These are phyloP conservation scores for Talaromyces sp. DNA, from an alignment of 2,329 filamentous ascomycete species.

Conservation along the genomic window DNA sequence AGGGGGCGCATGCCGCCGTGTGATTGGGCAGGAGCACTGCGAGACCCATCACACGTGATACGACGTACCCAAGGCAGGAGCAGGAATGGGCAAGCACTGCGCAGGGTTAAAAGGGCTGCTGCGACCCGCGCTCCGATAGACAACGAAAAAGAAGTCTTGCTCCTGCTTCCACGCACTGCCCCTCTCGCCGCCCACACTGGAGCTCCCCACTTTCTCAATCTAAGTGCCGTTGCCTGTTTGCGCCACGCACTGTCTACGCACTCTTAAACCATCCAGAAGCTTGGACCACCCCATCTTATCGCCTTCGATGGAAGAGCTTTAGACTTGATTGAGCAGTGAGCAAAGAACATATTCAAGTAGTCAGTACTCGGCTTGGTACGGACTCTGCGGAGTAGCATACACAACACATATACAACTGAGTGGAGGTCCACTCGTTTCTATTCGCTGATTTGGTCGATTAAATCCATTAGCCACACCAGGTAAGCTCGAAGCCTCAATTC, in stretches of 20 bases:
- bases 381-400: background rate
- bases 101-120: constrained; percentile 38
- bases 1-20: background rate
- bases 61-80: constrained; percentile 12
- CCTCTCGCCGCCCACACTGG: background rate
- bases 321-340: too few species aligned
- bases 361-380: background rate
- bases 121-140: constrained; percentile 21
- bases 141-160: constrained; percentile 4
- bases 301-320: background rate
- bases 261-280: background rate
- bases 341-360: background rate
- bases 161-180: constrained; percentile 9
- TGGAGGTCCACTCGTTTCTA: background rate
- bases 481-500: constrained; percentile 8
- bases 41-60: constrained; percentile 2
- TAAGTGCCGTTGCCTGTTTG: background rate
- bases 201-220: background rate
- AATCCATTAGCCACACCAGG: background rate
- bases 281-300: background rate
- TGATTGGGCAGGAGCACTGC: background rate
- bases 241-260: constrained; percentile 10
- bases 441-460: background rate
- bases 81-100: constrained; percentile 16
- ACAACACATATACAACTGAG: background rate